Percentiles rank a stretch among this genome's conserved stretches.
Conservation (phyloP, 257 asterid species). For the Penstemon newberryi region DNA sequence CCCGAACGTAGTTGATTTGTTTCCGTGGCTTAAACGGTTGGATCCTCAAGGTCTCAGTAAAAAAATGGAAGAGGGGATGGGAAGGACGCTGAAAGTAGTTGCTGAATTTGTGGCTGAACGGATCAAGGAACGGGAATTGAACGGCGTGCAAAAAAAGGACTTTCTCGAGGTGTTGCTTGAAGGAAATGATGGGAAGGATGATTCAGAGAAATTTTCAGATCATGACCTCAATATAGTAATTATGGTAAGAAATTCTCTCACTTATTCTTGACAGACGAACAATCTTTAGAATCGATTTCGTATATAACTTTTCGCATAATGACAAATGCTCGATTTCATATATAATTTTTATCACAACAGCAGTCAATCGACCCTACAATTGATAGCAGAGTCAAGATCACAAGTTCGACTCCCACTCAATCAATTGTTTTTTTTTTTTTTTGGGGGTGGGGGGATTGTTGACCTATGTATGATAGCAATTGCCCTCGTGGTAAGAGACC, state of each 20-base stretch:
- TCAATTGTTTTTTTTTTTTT: too few species aligned
- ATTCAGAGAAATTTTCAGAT: constrained; percentile 32
- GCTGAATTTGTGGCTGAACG: constrained; percentile 42
- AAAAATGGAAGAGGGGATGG: constrained; percentile 41
- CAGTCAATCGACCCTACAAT: too few species aligned
- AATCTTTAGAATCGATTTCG: too few species aligned
- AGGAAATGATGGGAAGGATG: constrained; percentile 35
- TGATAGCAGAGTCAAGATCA: too few species aligned
- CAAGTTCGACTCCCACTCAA: too few species aligned
- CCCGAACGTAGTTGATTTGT: constrained; percentile 52
- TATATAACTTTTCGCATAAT: too few species aligned
- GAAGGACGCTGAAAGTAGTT: constrained; percentile 38
- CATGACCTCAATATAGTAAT: constrained; percentile 51
- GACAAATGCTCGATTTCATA: too few species aligned
- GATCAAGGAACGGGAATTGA: constrained; percentile 22
- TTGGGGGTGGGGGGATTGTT: too few species aligned
- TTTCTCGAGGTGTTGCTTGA: constrained; percentile 52
- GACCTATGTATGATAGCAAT: too few species aligned
- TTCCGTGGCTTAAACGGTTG: constrained; percentile 45
- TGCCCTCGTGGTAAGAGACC: too few species aligned
- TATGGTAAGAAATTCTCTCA: constrained; percentile 37
- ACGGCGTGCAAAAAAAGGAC: constrained; percentile 38
- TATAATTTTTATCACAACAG: too few species aligned
- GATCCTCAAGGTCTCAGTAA: constrained; percentile 61
- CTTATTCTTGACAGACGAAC: neutral